These are phyloP conservation scores for Paramecium caudatum DNA, from an alignment of 73 alveolate species.

Conservation along the genomic window DNA sequence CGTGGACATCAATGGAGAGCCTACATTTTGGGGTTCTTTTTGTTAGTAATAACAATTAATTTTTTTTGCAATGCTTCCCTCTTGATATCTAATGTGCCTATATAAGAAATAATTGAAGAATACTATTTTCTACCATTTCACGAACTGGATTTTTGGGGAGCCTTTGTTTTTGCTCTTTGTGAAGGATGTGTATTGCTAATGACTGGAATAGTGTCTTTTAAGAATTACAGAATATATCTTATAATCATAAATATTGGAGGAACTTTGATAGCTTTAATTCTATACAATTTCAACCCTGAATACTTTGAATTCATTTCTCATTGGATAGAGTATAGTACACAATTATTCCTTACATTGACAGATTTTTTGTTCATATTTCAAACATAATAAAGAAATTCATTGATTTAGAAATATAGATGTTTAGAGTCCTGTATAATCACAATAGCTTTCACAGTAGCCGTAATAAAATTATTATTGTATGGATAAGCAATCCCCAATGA, in stretches of 20 bases:
- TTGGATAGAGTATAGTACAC: conserved; percentile 23
- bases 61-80: not conserved
- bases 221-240: not conserved
- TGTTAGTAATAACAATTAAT: not conserved
- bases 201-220: not conserved
- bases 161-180: not conserved
- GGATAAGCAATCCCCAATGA: not conserved
- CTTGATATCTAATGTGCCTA: not conserved
- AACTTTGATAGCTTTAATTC: not conserved
- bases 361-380: conserved; percentile 3
- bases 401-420: not conserved
- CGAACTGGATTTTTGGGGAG: conserved; percentile 24
- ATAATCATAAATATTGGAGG: conserved; percentile 4
- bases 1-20: not conserved
- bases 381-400: not conserved
- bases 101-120: not conserved
- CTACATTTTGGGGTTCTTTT: not conserved
- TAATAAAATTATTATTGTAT: not conserved
- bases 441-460: not conserved
- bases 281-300: not conserved
- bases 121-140: not conserved
- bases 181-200: not conserved
- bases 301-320: not conserved
- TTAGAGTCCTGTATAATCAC: not conserved
- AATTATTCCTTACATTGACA: not conserved